These are phyloP conservation scores for Boletus tomentosulus DNA, from an alignment of 768 basidiomycete genomes.

Conservation along the genomic window DNA sequence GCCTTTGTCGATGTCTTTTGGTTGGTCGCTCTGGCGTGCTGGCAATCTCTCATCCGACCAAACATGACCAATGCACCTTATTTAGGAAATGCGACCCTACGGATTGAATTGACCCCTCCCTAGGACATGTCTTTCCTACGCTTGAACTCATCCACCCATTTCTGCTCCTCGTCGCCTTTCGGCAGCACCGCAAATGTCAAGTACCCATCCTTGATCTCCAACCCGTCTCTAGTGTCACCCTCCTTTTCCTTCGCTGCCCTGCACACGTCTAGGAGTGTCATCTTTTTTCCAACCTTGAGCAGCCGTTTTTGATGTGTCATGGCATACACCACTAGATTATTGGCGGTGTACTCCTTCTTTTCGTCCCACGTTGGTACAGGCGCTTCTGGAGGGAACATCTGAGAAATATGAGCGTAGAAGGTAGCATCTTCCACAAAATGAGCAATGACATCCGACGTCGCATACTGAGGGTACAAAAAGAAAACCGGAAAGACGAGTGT, in stretches of 20 bases:
- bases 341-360: constrained; percentile 59
- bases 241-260: constrained; percentile 55
- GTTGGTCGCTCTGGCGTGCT: constrained; percentile 11
- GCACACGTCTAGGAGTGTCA: constrained; percentile 79
- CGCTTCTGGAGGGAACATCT: constrained; percentile 78
- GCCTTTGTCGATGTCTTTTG: constrained; percentile 48
- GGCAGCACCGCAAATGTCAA: constrained; percentile 76
- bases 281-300: constrained; percentile 88
- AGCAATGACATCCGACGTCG: constrained; percentile 84
- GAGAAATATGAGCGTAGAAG: constrained; percentile 69
- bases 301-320: constrained; percentile 72
- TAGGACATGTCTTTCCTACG: constrained; percentile 35
- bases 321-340: constrained; percentile 75
- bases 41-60: constrained; percentile 16
- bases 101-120: neutral
- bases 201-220: constrained; percentile 81
- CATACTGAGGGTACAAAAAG: constrained; percentile 89
- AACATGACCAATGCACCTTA: constrained; percentile 26
- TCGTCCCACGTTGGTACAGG: constrained; percentile 74
- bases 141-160: constrained; percentile 91
- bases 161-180: constrained; percentile 69
- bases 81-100: constrained; percentile 10
- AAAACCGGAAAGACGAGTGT: constrained; percentile 83
- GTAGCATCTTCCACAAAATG: constrained; percentile 83
- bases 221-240: constrained; percentile 64